A percentile compares a stretch with the other conserved stretches of the same genome.
These are phyloP conservation scores for Fusarium sp. DNA, from an alignment of 2,329 filamentous ascomycete species.

Conservation along the genomic window DNA sequence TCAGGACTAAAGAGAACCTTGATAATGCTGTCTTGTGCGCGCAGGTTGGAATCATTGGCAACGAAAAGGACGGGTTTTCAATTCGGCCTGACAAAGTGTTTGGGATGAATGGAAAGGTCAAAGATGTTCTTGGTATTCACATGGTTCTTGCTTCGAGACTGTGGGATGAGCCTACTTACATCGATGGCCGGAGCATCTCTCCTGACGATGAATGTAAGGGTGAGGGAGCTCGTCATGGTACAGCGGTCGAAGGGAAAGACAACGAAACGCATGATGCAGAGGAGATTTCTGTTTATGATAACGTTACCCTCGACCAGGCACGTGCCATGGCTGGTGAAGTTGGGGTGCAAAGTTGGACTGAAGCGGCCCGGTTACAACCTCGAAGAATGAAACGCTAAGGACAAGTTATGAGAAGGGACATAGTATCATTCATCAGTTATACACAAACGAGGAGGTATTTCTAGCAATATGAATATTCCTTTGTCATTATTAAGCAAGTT, in stretches of 20 bases:
- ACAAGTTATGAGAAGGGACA: not conserved
- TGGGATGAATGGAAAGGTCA: not conserved
- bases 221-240: not conserved
- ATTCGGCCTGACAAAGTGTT: not conserved
- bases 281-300: not conserved
- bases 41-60: not conserved
- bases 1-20: not conserved
- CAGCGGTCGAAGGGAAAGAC: not conserved
- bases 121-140: not conserved
- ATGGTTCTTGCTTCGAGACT: not conserved
- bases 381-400: not conserved
- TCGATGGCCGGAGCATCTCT: not conserved
- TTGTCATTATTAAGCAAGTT: not conserved
- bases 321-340: not conserved
- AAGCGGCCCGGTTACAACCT: not conserved
- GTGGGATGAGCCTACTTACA: not conserved
- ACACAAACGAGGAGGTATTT: not conserved
- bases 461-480: not conserved
- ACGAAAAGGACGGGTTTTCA: not conserved
- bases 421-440: not conserved
- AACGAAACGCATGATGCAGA: not conserved
- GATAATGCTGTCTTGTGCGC: not conserved
- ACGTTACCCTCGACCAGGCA: not conserved
- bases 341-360: not conserved
- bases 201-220: not conserved